Percentiles rank a stretch among this genome's conserved stretches.
These are phyloP conservation scores for Alternaria viburni DNA, from an alignment of 2,329 filamentous ascomycete species.

Conservation along the genomic window DNA sequence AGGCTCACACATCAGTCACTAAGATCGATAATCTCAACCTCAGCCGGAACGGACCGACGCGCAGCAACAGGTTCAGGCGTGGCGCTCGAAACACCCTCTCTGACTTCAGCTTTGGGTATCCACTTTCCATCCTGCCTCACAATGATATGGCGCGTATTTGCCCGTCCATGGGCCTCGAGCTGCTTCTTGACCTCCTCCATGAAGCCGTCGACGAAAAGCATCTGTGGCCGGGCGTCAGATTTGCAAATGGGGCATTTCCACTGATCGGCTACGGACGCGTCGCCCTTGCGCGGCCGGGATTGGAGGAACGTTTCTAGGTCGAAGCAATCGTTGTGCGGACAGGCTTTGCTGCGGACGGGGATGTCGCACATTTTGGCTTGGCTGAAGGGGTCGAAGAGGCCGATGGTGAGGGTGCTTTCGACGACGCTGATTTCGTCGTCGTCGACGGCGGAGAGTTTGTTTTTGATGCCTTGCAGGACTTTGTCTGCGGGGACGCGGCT, in stretches of 20 bases:
- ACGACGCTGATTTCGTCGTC: constrained; percentile 60
- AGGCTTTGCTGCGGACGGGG: constrained; percentile 74
- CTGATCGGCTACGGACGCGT: constrained; percentile 62
- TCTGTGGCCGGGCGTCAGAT: constrained; percentile 75
- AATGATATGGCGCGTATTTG: constrained; percentile 66
- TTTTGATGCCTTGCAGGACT: constrained; percentile 65
- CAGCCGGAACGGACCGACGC: not conserved
- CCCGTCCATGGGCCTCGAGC: constrained; percentile 57
- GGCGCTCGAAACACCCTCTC: constrained; percentile 8
- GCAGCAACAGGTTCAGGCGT: not conserved
- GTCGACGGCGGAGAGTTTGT: constrained; percentile 62
- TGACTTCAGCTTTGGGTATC: constrained; percentile 55
- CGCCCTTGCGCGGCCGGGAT: constrained; percentile 33
- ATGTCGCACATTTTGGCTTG: constrained; percentile 63
- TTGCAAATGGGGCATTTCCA: constrained; percentile 90
- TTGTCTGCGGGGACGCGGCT: constrained; percentile 52
- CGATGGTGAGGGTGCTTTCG: constrained; percentile 50
- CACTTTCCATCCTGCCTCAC: constrained; percentile 71
- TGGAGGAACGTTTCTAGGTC: constrained; percentile 82
- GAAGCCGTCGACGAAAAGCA: constrained; percentile 76
- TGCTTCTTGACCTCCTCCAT: constrained; percentile 66
- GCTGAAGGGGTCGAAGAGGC: constrained; percentile 56
- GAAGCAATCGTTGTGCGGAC: constrained; percentile 85
- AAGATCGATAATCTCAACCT: constrained; percentile 15
- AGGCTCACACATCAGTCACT: constrained; percentile 7